Evolutionary conservation across 192 early-diverging fungal genomes (phyloP), one percentile per base, ranked within the genome.

Genomic region (Dispira parvispora): DNA sequence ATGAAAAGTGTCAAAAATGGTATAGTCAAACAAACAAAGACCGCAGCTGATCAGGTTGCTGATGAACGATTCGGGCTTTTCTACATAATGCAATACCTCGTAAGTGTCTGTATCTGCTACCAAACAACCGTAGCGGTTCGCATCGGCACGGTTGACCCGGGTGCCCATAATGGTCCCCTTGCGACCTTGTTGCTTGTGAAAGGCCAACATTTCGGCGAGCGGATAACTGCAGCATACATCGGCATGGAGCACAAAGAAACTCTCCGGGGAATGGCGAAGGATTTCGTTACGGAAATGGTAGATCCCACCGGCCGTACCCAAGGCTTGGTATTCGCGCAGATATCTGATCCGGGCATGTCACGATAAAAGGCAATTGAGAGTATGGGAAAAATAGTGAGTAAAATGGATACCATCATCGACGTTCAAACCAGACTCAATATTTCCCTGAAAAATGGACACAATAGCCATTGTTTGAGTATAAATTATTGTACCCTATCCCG

Each of bases 211-310:
- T 45, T 84, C 86, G 64, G 75, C 74, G 64, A 99, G 80, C 26
- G 96, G 94, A 82, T 94, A 96, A 25, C 85, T 88, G 62, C 87
- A 92, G 50, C 90, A 92, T 66, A 99, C 91, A 71, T 99, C 96
- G 27, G 90, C 91, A 73, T 99, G 92, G 67, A 99, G 76, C 65
- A 99, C 93, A 73, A 96, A 96, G 65, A 99, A 82, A 67, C 88
- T 84, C 56, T 92, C 84, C 16, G 93, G 91, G 65, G 84, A 79
- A 45, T 92, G 92, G 45, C 89, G 82, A 66, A 91, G 65, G 67
- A 99, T 95, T 75, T 96, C 89, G 71, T 99, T 94, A 67, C 96
- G 89, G 84, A 99, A 99, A 72, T 99, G 96, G 79, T 92, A 94
- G 64, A 99, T 74, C 26, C 94, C 94, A 63, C 96, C 96, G 46